phyloP scores from a whole-genome alignment of 345 rosid genomes.

The Laguncularia racemosa region DNA sequence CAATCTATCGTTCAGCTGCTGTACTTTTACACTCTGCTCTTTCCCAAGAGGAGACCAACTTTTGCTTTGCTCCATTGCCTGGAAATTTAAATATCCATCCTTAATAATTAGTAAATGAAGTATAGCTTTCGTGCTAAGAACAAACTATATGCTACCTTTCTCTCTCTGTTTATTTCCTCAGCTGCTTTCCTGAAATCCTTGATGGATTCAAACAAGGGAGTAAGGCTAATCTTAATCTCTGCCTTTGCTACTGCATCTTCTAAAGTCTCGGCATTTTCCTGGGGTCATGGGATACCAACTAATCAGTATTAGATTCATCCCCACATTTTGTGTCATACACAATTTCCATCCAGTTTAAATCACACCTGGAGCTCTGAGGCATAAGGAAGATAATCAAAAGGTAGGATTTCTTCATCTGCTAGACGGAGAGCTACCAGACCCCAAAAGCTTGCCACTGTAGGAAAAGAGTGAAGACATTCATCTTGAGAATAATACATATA shows the following conservation, averaged over 20 bases:
- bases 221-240: slow-evolving; percentile 31
- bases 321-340: slow-evolving; percentile 1
- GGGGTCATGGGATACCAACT: slow-evolving; percentile 8
- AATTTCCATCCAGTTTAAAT: background rate
- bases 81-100: background rate
- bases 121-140: no score
- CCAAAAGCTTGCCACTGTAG: slow-evolving; percentile 56
- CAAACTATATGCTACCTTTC: slow-evolving; percentile 30
- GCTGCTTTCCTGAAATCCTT: slow-evolving; percentile 49
- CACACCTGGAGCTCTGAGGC: slow-evolving; percentile 63
- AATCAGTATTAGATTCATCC: background rate
- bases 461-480: background rate
- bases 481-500: background rate
- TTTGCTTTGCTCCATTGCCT: slow-evolving; percentile 33
- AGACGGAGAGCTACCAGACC: slow-evolving; percentile 70
- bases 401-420: slow-evolving; percentile 73
- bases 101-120: no score
- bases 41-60: slow-evolving; percentile 25
- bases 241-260: slow-evolving; percentile 33
- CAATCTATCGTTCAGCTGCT: slow-evolving; percentile 66
- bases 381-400: slow-evolving; percentile 59
- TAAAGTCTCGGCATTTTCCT: slow-evolving; percentile 49
- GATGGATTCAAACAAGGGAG: slow-evolving; percentile 51
- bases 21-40: slow-evolving; percentile 28
- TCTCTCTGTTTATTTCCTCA: slow-evolving; percentile 32